Evolutionary conservation across 2,329 filamentous ascomycete genomes (phyloP).

Genomic region (Curvularia spicifera): DNA sequence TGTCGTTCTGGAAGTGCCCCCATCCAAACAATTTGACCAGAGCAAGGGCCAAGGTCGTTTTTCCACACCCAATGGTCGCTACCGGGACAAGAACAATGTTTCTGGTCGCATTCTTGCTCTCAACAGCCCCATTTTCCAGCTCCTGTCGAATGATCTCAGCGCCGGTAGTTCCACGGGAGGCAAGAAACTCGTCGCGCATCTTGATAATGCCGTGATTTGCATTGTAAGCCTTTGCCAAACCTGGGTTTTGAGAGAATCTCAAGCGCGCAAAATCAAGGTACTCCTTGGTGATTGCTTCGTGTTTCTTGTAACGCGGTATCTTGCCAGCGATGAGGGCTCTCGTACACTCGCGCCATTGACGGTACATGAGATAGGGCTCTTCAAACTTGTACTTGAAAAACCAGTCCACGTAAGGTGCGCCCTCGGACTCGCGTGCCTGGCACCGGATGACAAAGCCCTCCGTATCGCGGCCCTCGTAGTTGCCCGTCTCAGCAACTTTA

Average conservation of each 20-base stretch:
- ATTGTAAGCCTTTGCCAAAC: conserved; percentile 74
- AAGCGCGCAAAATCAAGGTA: conserved; percentile 83
- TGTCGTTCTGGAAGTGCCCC: conserved; percentile 96
- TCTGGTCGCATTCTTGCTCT: conserved; percentile 61
- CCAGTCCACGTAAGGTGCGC: conserved; percentile 79
- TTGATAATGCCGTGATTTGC: conserved; percentile 94
- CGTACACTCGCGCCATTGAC: conserved; percentile 97
- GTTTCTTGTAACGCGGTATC: conserved; percentile 81
- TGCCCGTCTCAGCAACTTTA: conserved; percentile 82
- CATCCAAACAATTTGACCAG: conserved; percentile 83
- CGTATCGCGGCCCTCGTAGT: conserved; percentile 88
- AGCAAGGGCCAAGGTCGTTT: conserved; percentile 88
- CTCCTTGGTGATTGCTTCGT: conserved; percentile 86
- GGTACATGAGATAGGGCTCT: conserved; percentile 97
- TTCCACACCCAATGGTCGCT: conserved; percentile 93
- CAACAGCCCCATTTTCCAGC: conserved; percentile 61
- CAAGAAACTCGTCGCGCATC: conserved; percentile 85
- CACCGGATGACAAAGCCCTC: conserved; percentile 97
- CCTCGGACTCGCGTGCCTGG: conserved; percentile 64
- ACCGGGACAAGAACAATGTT: conserved; percentile 87
- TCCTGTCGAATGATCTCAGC: conserved; percentile 85
- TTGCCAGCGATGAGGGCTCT: conserved; percentile 82
- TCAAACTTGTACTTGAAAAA: conserved; percentile 99
- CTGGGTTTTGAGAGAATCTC: conserved; percentile 71
- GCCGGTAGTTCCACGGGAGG: conserved; percentile 82